Conservation (phyloP, 495 filamentous ascomycete species). For the Aspergillus leporis region DNA sequence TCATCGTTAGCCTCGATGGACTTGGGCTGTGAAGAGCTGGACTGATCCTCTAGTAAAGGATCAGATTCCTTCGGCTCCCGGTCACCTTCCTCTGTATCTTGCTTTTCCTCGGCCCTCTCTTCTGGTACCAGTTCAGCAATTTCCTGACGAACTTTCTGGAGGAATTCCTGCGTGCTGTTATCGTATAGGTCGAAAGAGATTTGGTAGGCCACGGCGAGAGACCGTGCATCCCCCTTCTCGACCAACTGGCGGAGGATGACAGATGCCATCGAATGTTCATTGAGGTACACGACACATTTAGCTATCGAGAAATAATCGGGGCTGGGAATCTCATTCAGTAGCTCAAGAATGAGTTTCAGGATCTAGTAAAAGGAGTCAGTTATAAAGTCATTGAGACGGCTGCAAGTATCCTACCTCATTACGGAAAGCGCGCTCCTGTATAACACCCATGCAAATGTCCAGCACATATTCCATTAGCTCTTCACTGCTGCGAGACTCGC, state of each 20-base stretch:
- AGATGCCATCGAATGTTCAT: slow-evolving; percentile 90
- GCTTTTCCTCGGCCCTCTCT: slow-evolving; percentile 34
- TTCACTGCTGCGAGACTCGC: slow-evolving; percentile 66
- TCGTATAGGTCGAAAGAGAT: slow-evolving; percentile 98
- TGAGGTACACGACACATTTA: slow-evolving; percentile 95
- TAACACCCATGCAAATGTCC: slow-evolving; percentile 95
- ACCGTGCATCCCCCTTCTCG: slow-evolving; percentile 71
- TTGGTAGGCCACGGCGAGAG: slow-evolving; percentile 88
- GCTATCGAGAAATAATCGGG: slow-evolving; percentile 98
- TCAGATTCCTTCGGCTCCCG: slow-evolving; percentile 58
- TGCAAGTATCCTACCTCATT: slow-evolving; percentile 58
- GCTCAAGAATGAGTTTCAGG: slow-evolving; percentile 79
- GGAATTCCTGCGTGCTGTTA: slow-evolving; percentile 95
- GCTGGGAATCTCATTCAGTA: slow-evolving; percentile 81
- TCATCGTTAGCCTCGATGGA: slow-evolving; percentile 47
- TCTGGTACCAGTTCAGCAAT: slow-evolving; percentile 66
- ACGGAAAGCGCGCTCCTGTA: slow-evolving; percentile 87
- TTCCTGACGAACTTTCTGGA: slow-evolving; percentile 83
- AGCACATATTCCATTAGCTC: slow-evolving; percentile 97
- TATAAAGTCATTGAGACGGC: slow-evolving; percentile 17
- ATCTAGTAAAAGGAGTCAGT: slow-evolving; percentile 56
- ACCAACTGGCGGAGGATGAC: slow-evolving; percentile 81
- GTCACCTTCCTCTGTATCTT: slow-evolving; percentile 30
- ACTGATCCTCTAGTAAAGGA: slow-evolving; percentile 49
- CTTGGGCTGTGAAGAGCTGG: slow-evolving; percentile 31